Evolutionary conservation across 2,329 filamentous ascomycete species (phyloP), one percentile per base, ranked within the genome.

Genomic region (Teratosphaeria gauchensis): DNA sequence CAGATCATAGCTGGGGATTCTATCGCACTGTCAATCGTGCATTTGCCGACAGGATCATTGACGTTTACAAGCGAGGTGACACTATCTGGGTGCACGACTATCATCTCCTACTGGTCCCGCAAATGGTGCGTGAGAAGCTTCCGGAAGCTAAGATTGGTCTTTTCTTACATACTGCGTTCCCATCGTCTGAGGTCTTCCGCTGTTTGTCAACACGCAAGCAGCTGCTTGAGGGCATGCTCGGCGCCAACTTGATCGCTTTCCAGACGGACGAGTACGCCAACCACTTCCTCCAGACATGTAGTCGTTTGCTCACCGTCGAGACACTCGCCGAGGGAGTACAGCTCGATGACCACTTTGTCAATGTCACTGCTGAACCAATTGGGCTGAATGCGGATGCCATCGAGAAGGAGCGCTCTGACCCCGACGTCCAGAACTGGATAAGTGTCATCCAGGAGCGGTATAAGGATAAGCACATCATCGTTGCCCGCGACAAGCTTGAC

Each of bases 41-140:
- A 2, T 96, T 97, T 74, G 92, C 92, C 33, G 89, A 96, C 71
- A 87, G 87, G 71, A 91, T 97, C 59, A 80, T 95, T 54, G 87
- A 87, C 72, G 90, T 92, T 75, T 97, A 92, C 86, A 96, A 96
- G 78, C 85, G 88, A 31, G 91, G 90, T 51, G 94, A 97, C 71
- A 84, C 89, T 53, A 88, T 97, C 68, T 97, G 92, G 92, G 80
- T 97, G 52, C 91, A 97, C 71, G 92, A 97, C 73, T 97, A 97
- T 71, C 92, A 97, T 72, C 80, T 97, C 54, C 81, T 96, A 4
- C 80, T 97, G 5, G 89, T 97, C 1, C 92, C 92, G 2, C 82
- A 80, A 53, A 95, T 97, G 89, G 80, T 97, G 53, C 88, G 92
- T 31, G 86, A 95, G 75, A 89, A 92, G 78, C 80, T 94, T 9